Conservation (phyloP, 2,329 filamentous ascomycete genomes). For the Alternaria panax region DNA sequence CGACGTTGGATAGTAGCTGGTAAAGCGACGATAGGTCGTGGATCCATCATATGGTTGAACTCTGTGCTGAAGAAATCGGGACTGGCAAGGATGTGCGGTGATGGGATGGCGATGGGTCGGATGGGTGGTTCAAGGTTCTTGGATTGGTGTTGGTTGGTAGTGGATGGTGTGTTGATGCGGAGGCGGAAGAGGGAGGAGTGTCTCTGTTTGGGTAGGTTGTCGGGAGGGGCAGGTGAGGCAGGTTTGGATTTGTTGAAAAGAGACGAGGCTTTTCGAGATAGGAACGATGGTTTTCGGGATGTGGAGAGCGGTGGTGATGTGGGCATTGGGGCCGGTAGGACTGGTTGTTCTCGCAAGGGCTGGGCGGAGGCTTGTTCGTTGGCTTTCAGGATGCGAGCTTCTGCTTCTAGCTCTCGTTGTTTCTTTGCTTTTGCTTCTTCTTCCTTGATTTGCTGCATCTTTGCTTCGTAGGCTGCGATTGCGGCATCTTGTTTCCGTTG, state of each 20-base stretch:
- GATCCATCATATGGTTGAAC: neutral
- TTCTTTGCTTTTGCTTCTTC: constrained; percentile 11
- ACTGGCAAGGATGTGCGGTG: constrained; percentile 5
- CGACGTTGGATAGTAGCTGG: constrained; percentile 1
- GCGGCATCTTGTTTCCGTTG: constrained; percentile 11
- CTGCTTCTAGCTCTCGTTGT: constrained; percentile 6
- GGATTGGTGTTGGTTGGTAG: constrained; percentile 2
- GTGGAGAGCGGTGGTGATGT: constrained; percentile 5
- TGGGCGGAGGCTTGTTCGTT: neutral
- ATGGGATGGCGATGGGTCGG: neutral
- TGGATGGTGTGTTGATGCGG: constrained; percentile 17
- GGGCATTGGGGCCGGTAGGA: neutral
- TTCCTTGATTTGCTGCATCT: constrained; percentile 13
- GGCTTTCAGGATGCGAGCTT: neutral
- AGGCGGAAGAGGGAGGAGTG: constrained; percentile 24
- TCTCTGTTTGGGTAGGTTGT: constrained; percentile 15
- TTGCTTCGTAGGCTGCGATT: constrained; percentile 12
- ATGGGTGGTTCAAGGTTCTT: neutral
- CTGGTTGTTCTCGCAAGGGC: constrained; percentile 4
- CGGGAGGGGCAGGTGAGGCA: neutral
- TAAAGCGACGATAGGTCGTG: neutral
- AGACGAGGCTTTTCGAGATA: constrained; percentile 20
- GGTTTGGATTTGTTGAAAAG: constrained; percentile 14
- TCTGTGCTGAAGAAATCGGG: constrained; percentile 10
- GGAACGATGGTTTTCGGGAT: constrained; percentile 2